Evolutionary conservation across 805 yeast genomes (phyloP).

Genomic region (Metschnikowia borealis): DNA sequence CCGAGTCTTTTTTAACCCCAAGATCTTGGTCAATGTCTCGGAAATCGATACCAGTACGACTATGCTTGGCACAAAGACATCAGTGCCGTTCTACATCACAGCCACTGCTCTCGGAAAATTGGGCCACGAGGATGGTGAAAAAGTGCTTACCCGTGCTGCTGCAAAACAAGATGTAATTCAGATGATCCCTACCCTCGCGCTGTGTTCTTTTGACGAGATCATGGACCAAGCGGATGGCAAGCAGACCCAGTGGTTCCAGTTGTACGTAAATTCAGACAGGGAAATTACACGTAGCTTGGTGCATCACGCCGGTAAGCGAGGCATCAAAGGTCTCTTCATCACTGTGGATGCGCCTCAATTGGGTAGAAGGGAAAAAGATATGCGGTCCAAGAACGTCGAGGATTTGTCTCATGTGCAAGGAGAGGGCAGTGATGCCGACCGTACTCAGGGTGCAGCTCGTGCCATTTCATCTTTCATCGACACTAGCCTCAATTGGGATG

Average conservation of each 20-base stretch:
- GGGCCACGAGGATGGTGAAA: constrained; percentile 45
- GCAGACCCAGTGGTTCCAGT: constrained; percentile 47
- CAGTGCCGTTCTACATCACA: constrained; percentile 45
- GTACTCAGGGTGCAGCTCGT: constrained; percentile 74
- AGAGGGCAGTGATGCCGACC: constrained; percentile 52
- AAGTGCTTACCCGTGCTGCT: constrained; percentile 38
- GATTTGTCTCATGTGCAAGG: constrained; percentile 25
- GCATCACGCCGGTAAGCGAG: constrained; percentile 35
- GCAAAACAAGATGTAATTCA: constrained; percentile 40
- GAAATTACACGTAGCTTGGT: constrained; percentile 27
- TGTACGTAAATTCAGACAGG: constrained; percentile 43
- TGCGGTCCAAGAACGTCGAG: constrained; percentile 47
- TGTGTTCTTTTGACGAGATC: constrained; percentile 41
- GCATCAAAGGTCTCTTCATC: constrained; percentile 46
- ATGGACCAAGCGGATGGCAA: constrained; percentile 27
- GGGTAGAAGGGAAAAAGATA: constrained; percentile 83
- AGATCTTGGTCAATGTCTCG: constrained; percentile 33
- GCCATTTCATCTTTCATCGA: constrained; percentile 78
- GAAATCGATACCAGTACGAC: constrained; percentile 26
- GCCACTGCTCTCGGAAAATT: constrained; percentile 46
- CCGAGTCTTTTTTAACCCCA: constrained; percentile 45
- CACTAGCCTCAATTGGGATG: constrained; percentile 36
- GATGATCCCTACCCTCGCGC: constrained; percentile 44
- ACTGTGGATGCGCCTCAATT: constrained; percentile 55
- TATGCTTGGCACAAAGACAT: constrained; percentile 30